phyloP scores from a whole-genome alignment of 495 filamentous ascomycete genomes.

The Saxophila tyrrhenica region DNA sequence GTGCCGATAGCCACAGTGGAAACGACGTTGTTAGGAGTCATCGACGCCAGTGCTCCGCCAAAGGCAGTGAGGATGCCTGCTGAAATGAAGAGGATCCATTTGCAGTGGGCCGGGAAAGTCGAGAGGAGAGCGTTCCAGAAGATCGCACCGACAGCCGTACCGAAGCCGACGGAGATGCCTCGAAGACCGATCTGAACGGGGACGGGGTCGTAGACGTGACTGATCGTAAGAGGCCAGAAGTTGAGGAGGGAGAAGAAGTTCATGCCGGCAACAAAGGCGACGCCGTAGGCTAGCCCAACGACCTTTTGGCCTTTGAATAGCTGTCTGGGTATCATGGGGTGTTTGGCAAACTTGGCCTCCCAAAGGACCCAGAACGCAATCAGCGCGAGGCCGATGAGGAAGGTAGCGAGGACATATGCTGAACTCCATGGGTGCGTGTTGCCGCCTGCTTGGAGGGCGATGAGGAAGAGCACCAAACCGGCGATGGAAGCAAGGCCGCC shows the following conservation, averaged over 20 bases:
- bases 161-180: conserved; percentile 20
- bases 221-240: conserved; percentile 22
- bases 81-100: conserved; percentile 21
- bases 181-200: conserved; percentile 26
- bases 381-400: conserved; percentile 13
- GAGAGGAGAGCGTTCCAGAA: conserved; percentile 22
- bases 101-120: conserved; percentile 7
- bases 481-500: conserved; percentile 22
- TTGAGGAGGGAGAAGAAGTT: conserved; percentile 25
- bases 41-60: conserved; percentile 18
- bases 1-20: conserved; percentile 9
- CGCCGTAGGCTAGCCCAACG: conserved; percentile 23
- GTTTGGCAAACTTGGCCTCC: conserved; percentile 12
- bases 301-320: conserved; percentile 25
- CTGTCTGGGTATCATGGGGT: conserved; percentile 15
- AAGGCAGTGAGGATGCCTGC: conserved; percentile 18
- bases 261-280: conserved; percentile 26
- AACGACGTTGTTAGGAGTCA: conserved; percentile 22
- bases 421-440: conserved; percentile 14
- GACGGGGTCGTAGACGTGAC: conserved; percentile 19
- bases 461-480: conserved; percentile 21
- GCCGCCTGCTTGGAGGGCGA: conserved; percentile 26
- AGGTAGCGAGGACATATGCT: conserved; percentile 10
- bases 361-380: conserved; percentile 8
- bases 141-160: conserved; percentile 18